These are phyloP conservation scores for Geosmithia flava DNA, from an alignment of 2,329 filamentous ascomycete genomes.

Conservation along the genomic window DNA sequence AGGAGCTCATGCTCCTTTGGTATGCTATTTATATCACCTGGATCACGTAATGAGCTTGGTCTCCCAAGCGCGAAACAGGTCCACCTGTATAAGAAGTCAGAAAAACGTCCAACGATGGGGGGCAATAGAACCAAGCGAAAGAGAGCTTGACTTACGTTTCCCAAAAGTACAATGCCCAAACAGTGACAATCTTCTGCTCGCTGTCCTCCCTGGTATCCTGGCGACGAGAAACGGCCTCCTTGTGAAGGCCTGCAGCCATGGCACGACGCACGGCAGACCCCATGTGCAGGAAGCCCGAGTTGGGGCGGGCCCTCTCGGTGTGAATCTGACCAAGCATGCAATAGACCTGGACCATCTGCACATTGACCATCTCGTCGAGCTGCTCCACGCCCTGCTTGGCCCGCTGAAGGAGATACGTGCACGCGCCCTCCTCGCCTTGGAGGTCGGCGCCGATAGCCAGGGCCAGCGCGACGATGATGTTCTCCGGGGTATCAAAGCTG, in stretches of 20 bases:
- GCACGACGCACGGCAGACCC: conserved; percentile 27
- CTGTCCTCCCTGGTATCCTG: conserved; percentile 18
- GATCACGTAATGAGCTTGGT: conserved; percentile 23
- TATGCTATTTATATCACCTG: conserved; percentile 20
- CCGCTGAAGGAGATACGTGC: conserved; percentile 27
- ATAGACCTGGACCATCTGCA: conserved; percentile 27
- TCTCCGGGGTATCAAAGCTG: conserved; percentile 18
- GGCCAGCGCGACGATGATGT: conserved; percentile 22
- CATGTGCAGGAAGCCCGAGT: conserved; percentile 25
- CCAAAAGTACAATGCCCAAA: conserved; percentile 24
- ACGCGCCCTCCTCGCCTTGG: conserved; percentile 23
- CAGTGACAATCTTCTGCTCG: conserved; percentile 20
- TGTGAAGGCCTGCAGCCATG: conserved; percentile 28
- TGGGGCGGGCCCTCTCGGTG: conserved; percentile 28
- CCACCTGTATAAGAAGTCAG: conserved; percentile 17
- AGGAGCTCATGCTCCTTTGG: conserved; percentile 23
- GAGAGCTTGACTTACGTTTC: conserved; percentile 26
- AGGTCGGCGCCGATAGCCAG: conserved; percentile 23
- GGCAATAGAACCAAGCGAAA: not conserved
- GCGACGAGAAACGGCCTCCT: conserved; percentile 19
- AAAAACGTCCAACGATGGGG: not conserved
- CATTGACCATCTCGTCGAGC: conserved; percentile 29
- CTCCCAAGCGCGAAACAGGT: conserved; percentile 28
- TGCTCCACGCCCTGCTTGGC: conserved; percentile 22
- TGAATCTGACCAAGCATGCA: conserved; percentile 30